A percentile compares a stretch with the other conserved stretches of the same genome.
Conservation (phyloP, 1,284 basidiomycete species). For the Irpex lacteus region DNA sequence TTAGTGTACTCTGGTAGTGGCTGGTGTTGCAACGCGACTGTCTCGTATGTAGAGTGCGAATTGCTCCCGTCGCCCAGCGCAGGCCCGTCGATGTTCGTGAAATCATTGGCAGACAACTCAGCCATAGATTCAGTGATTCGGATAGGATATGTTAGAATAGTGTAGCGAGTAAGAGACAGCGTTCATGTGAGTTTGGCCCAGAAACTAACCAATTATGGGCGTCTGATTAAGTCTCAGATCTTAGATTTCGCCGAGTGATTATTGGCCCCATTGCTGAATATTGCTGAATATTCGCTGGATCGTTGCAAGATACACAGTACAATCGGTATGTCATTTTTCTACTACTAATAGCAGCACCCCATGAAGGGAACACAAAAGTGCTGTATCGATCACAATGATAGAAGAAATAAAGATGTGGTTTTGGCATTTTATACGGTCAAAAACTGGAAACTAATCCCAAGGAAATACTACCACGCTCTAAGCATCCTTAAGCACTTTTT, state of each 20-base stretch:
- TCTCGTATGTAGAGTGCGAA: not conserved
- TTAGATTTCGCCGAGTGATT: not conserved
- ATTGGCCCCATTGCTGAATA: too few relatives aligned
- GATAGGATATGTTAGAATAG: not conserved
- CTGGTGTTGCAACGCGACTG: not conserved
- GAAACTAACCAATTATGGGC: not conserved
- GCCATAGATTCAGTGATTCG: not conserved
- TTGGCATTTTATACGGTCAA: not conserved
- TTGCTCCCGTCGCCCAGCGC: not conserved
- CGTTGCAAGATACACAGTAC: not conserved
- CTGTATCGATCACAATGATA: not conserved
- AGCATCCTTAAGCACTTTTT: not conserved
- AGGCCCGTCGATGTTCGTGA: not conserved
- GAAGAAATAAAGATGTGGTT: not conserved
- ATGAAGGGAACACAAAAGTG: not conserved
- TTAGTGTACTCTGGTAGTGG: constrained; percentile 11
- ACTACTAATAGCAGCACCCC: not conserved
- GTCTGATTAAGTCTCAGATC: not conserved
- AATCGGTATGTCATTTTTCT: not conserved
- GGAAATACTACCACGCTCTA: not conserved
- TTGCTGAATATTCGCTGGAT: too few relatives aligned
- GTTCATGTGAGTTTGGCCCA: too few relatives aligned
- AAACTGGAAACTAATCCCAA: not conserved
- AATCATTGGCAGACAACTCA: not conserved
- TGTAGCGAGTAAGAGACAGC: not conserved